phyloP scores from a whole-genome alignment of 768 basidiomycete genomes.

The Kwoniella pini region DNA sequence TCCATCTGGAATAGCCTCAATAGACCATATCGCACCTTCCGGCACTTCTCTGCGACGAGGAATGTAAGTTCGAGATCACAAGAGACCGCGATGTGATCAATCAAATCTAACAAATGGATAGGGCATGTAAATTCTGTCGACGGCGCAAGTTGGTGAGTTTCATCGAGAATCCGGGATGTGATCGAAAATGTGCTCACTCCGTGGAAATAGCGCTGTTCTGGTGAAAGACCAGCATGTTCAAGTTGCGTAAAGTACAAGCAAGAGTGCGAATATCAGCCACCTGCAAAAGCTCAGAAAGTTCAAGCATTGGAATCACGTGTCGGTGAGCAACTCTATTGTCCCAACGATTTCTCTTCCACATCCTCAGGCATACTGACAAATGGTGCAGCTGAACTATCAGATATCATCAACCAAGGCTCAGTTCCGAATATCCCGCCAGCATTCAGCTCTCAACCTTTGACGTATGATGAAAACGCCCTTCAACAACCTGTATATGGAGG shows the following conservation, averaged over 20 bases:
- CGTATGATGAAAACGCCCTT: conserved; percentile 1
- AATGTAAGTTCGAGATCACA: conserved; percentile 21
- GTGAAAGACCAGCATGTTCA: conserved; percentile 33
- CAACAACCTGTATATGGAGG: background rate
- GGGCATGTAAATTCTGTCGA: conserved; percentile 48
- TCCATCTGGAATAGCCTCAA: conserved; percentile 5
- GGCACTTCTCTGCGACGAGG: conserved; percentile 28
- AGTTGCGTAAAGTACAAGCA: conserved; percentile 43
- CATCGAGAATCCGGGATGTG: background rate
- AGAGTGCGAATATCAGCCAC: conserved; percentile 39
- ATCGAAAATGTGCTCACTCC: background rate
- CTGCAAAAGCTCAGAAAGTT: conserved; percentile 12
- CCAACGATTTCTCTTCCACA: background rate
- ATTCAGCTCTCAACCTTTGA: conserved; percentile 24
- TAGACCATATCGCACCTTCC: conserved; percentile 19
- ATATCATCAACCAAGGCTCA: conserved; percentile 14
- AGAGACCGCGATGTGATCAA: too few relatives aligned
- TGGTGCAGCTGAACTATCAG: conserved; percentile 23
- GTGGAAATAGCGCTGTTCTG: conserved; percentile 35
- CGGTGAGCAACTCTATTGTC: background rate
- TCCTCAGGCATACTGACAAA: background rate
- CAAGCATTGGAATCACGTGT: conserved; percentile 14
- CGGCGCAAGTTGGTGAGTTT: conserved; percentile 37
- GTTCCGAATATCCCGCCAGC: conserved; percentile 10
- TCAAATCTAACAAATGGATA: conserved; percentile 3